Conservation (phyloP, 108 stramenopile genomes). For the Pseudonitzschia pungens region DNA sequence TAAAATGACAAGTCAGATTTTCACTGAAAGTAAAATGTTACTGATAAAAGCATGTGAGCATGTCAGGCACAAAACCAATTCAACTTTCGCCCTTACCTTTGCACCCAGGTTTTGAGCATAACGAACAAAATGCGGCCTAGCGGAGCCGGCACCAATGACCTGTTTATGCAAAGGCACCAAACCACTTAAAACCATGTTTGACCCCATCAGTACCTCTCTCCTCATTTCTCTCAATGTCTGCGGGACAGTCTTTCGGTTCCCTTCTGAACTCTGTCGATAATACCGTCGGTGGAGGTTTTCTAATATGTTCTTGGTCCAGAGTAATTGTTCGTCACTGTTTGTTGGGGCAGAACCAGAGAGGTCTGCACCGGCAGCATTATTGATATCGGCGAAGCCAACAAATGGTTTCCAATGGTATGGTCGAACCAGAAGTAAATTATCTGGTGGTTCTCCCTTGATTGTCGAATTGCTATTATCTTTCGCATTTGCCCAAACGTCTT, state of each 20-base stretch:
- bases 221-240: slow-evolving; percentile 60
- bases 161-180: slow-evolving; percentile 72
- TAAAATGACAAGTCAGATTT: background rate
- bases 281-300: slow-evolving; percentile 60
- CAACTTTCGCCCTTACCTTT: slow-evolving; percentile 30
- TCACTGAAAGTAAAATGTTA: background rate
- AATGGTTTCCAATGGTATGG: slow-evolving; percentile 87
- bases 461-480: slow-evolving; percentile 53
- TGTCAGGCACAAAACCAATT: slow-evolving; percentile 4
- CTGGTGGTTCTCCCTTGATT: slow-evolving; percentile 79
- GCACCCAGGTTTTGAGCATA: slow-evolving; percentile 82
- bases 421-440: slow-evolving; percentile 70
- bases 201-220: slow-evolving; percentile 43
- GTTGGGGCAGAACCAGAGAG: slow-evolving; percentile 40
- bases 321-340: slow-evolving; percentile 57
- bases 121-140: slow-evolving; percentile 67
- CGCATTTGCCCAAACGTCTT: slow-evolving; percentile 92
- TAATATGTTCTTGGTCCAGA: slow-evolving; percentile 72
- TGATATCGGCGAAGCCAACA: slow-evolving; percentile 80
- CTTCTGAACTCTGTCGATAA: slow-evolving; percentile 46
- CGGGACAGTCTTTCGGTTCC: slow-evolving; percentile 56
- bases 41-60: background rate
- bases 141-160: background rate
- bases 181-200: slow-evolving; percentile 69
- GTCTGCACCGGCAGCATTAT: slow-evolving; percentile 80